Percentiles rank a stretch among this genome's conserved stretches.
Conservation (phyloP, 2,329 filamentous ascomycete species). For the Beauveria medogensis region DNA sequence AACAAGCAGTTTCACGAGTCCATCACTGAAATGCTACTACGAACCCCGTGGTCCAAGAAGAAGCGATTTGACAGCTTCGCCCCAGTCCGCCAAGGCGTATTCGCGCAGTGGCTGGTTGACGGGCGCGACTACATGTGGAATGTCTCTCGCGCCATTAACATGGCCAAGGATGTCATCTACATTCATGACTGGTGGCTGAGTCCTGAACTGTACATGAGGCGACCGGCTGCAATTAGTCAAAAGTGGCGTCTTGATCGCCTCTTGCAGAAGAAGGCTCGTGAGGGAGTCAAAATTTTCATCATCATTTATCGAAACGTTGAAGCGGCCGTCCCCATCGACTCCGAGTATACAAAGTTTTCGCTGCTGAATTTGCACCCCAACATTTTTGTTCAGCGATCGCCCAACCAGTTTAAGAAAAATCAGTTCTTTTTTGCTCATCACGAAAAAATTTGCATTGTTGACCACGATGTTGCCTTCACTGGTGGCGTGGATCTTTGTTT, state of each 20-base stretch:
- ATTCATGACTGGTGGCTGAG: slow-evolving; percentile 99
- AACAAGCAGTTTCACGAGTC: slow-evolving; percentile 91
- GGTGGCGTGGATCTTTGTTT: slow-evolving; percentile 96
- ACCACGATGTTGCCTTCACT: slow-evolving; percentile 91
- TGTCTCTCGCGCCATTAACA: slow-evolving; percentile 90
- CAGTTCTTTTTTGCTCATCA: slow-evolving; percentile 99
- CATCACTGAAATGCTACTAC: slow-evolving; percentile 74
- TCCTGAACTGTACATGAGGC: slow-evolving; percentile 88
- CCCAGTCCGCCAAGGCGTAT: slow-evolving; percentile 76
- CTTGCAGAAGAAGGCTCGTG: slow-evolving; percentile 83
- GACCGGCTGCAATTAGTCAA: slow-evolving; percentile 90
- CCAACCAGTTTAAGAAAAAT: slow-evolving; percentile 97
- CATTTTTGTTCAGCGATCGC: slow-evolving; percentile 90
- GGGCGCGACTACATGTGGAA: slow-evolving; percentile 99
- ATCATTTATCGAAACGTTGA: slow-evolving; percentile 98
- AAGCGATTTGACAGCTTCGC: slow-evolving; percentile 93
- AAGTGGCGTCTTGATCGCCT: slow-evolving; percentile 94
- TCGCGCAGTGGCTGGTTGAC: slow-evolving; percentile 94
- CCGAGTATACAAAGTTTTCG: slow-evolving; percentile 95
- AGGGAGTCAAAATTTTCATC: slow-evolving; percentile 95
- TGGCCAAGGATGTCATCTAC: slow-evolving; percentile 96
- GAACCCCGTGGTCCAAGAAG: slow-evolving; percentile 72
- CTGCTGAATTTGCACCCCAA: slow-evolving; percentile 92
- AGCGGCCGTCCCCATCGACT: slow-evolving; percentile 93
- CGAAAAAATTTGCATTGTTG: slow-evolving; percentile 94